Base-by-base conservation (phyloP, 441 rosid species). In the Erysimum pusillum region DNA sequence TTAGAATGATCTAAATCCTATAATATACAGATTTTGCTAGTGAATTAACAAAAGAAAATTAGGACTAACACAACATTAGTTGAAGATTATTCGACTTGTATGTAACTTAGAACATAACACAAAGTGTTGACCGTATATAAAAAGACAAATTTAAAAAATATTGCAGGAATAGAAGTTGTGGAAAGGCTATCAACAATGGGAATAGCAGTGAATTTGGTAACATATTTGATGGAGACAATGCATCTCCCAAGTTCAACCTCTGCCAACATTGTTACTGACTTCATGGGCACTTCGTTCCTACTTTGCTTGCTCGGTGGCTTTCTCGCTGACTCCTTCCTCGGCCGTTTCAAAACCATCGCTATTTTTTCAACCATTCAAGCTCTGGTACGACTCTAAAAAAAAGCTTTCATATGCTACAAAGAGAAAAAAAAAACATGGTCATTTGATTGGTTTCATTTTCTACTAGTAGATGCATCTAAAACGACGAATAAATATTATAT, bases 161-260 rank as follows among this genome's bases (percentile, higher is more conserved):
- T 51, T 67, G 46, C 85, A 93, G 98, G 91, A 31, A 89, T 90
- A 28, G 97, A 94, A 79, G 36, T 92, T 79, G 84, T 87, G 51
- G 98, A 94, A 87, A 89, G 98, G 85, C 95, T 94, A 42, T 87
- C 97, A 57, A 92, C 98, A 11, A 90, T 94, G 92, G 97, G 97
- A 71, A 94, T 94, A 75, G 92, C 92, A n/a, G 97, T 94, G 39
- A 94, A 94, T 82, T 82, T 94, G 62, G 98, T 94, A 80, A 94
- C 97, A 13, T 94, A 90, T 76, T 72, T 94, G 81, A 83, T 64
- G 45, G 92, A 86, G 42, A 90, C 91, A 54, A 86, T 94, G 97
- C 98, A 90, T 82, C 83, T 92, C n/a, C 77, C 95, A 9, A 94
- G 94, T 80, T 82, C 97, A 74, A 85, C 84, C 6, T 89, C 98